Percentiles rank a stretch among this genome's conserved stretches.
Conservation (phyloP, 257 asterid genomes). For the Penstemon newberryi region DNA sequence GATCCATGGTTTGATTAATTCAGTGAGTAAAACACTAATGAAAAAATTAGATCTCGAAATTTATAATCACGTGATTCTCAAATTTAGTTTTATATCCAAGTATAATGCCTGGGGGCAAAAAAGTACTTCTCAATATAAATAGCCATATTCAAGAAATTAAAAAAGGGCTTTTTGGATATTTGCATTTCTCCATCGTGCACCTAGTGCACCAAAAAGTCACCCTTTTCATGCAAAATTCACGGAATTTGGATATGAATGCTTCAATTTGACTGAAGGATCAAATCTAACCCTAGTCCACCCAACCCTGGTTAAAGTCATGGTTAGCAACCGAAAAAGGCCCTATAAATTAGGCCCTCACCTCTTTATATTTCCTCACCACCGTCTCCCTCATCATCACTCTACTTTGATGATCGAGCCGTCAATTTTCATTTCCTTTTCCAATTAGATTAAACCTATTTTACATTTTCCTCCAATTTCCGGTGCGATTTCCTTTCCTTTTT, state of each 20-base stretch:
- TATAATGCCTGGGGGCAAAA: too few species aligned
- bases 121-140: too few species aligned
- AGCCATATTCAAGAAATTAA: neutral
- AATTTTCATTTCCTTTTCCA: neutral
- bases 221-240: constrained; percentile 20
- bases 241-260: constrained; percentile 24
- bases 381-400: constrained; percentile 1
- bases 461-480: neutral
- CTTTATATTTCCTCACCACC: constrained; percentile 20
- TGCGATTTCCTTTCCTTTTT: neutral
- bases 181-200: too few species aligned
- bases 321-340: constrained; percentile 5
- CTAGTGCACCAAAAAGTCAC: neutral
- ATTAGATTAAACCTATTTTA: neutral
- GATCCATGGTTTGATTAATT: too few species aligned
- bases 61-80: too few species aligned
- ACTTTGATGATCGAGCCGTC: constrained; percentile 20
- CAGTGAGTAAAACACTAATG: too few species aligned
- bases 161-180: too few species aligned
- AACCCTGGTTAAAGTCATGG: constrained; percentile 10
- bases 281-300: constrained; percentile 27
- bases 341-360: constrained; percentile 36
- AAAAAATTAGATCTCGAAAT: too few species aligned
- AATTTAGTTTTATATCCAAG: too few species aligned
- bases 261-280: constrained; percentile 11